Evolutionary conservation across 2,329 filamentous ascomycete genomes (phyloP), one percentile per base, ranked within the genome.

Genomic region (Ophiocordyceps unilateralis): DNA sequence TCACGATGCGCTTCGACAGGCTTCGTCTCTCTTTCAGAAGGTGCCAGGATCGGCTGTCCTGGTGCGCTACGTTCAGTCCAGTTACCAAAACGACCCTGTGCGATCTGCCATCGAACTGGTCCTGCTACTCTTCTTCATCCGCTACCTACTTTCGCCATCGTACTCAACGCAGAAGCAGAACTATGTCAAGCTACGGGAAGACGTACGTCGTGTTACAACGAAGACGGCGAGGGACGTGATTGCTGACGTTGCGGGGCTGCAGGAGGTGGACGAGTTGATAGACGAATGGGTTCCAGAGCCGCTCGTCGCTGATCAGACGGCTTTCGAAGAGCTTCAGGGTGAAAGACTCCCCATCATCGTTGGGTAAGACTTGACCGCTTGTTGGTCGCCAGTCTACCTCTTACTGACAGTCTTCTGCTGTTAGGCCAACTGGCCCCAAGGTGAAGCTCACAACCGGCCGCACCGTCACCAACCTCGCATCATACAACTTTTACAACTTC

Each of bases 401-500:
- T n/a, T 20, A n/a, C 32, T 36, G 14, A 36, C 24, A 12, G 20
- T 17, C 19, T 5, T 21, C 22, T 12, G 8, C 22, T 26, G 19
- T 3, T 12, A 93, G 86, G 41, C 83, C 89, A 5, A 88, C 87
- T 1, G 88, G 86, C 10, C 88, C 91, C 40, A 93, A 91, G 60
- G 80, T 82, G 41, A 95, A 91, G 61, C 75, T 98, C 44, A 70
- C 78, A 40, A 94, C 81, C 60, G 91, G 91, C 53, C 82, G 85
- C 50, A 93, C 83, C 17, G 91, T 95, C 21, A 86, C 76, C 45
- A 98, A 98, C 58, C 79, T 98, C 49, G 89, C 86, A 32, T 93
- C 85, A 2, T 91, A 87, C 66, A 98, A 98, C 62, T 94, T 91
- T 63, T 96, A 93, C 70, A 96, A 98, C 66, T 87, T 98, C 61